These are phyloP conservation scores for Dioscorea zingiberensis DNA, from an alignment of 106 monocot genomes.

Conservation along the genomic window DNA sequence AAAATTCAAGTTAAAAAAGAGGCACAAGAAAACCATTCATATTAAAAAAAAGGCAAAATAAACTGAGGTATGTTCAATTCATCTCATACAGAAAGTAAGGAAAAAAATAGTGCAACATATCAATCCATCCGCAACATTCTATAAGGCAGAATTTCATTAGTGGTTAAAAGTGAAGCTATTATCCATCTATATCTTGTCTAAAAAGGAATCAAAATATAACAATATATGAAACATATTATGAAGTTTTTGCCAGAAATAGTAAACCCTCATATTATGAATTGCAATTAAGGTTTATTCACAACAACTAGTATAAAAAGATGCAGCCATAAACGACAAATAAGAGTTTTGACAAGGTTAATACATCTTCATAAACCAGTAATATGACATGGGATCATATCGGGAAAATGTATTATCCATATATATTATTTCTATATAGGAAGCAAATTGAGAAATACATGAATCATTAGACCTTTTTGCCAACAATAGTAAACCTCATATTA, in stretches of 20 bases:
- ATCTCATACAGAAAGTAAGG: not conserved
- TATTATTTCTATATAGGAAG: too few relatives aligned
- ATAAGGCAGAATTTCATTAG: not conserved
- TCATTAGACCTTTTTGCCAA: too few relatives aligned
- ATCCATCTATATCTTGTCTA: not conserved
- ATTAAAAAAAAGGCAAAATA: not conserved
- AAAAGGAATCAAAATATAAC: not conserved
- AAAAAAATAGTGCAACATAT: not conserved
- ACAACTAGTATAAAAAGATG: not conserved
- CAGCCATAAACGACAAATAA: not conserved
- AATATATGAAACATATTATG: not conserved
- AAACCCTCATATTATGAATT: not conserved
- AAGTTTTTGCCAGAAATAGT: not conserved
- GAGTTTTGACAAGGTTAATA: not conserved
- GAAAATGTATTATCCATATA: too few relatives aligned
- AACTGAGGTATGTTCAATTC: not conserved
- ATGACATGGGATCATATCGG: not conserved
- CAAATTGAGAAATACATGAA: too few relatives aligned
- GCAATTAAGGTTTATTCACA: not conserved
- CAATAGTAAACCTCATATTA: too few relatives aligned
- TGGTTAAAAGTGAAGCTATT: not conserved
- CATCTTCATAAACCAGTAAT: not conserved
- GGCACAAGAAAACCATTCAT: not conserved
- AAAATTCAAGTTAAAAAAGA: not conserved
- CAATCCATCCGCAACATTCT: not conserved